Evolutionary conservation across 306 rosid genomes (phyloP), one percentile per base, ranked within the genome.

Genomic region (Castanospermum australe): DNA sequence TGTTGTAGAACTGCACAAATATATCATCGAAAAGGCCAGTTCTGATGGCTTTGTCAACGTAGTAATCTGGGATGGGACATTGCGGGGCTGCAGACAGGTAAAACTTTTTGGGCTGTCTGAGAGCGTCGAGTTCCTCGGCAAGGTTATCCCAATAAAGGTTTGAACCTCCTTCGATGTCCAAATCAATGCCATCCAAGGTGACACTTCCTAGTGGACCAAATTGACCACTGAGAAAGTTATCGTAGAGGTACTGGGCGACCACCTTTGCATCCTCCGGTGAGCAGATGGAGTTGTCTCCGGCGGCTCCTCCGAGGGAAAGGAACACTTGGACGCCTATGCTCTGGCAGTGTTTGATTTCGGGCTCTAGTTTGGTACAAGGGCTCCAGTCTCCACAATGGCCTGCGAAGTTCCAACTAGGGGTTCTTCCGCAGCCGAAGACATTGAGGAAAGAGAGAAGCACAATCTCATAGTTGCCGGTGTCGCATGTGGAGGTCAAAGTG

Each of bases 1-100:
- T 92, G 82, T 90, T 88, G 85, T 87, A 92, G 78, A 92, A 92
- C 41, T 90, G 89, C 14, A 92, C 88, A 82, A 87, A 73, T 0
- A 89, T 68, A 17, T 80, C 70, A 39, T 91, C 89, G 11, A 91
- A 84, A 8, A 86, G 28, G 0, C 88, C 85, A 0, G 93, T 87
- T 76, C 36, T 36, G 6, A 91, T 82, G 0, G 96, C 92, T 0
- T 30, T 6, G 28, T 74, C 86, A 0, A 89, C 75, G 55, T 79
- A 63, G 4, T 41, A 32, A 41, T 86, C 77, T 1, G 89, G 88
- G 72, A 18, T 55, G 0, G 76, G 39, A 20, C 96, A 89, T 32
- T 86, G 86, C 0, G 93, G 92, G 0, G 93, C 88, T 18, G 90
- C 93, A 0, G 89, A 65, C 18, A 91, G 60, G 82, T 77, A 22